Evolutionary conservation across 2,329 filamentous ascomycete genomes (phyloP).

Genomic region (Beauveria sp.): DNA sequence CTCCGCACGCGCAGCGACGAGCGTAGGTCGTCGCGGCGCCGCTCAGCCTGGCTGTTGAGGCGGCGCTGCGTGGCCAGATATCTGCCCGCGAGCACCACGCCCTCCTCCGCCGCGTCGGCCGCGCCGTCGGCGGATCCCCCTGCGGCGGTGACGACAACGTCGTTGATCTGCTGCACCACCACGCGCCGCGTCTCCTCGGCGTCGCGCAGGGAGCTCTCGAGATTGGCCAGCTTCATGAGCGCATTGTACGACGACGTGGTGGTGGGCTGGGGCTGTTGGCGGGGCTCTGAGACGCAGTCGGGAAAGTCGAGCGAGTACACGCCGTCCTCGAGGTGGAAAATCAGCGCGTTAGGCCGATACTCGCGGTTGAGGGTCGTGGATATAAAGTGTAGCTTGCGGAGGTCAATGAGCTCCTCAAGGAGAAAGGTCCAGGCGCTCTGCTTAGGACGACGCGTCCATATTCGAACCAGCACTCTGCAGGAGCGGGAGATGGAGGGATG

Average conservation of each 20-base stretch:
- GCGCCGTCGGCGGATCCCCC: slow-evolving; percentile 36
- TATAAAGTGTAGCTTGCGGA: slow-evolving; percentile 71
- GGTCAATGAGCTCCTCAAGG: slow-evolving; percentile 63
- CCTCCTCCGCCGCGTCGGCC: slow-evolving; percentile 42
- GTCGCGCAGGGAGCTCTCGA: slow-evolving; percentile 88
- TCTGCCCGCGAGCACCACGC: slow-evolving; percentile 38
- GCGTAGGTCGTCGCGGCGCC: slow-evolving; percentile 59
- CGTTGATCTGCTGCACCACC: slow-evolving; percentile 71
- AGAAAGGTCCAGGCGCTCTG: slow-evolving; percentile 51
- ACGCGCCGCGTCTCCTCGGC: slow-evolving; percentile 68
- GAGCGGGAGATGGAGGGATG: slow-evolving; percentile 58
- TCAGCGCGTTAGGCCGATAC: slow-evolving; percentile 71
- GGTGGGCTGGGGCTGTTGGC: slow-evolving; percentile 38
- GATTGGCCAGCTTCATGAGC: slow-evolving; percentile 78
- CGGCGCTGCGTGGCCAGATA: slow-evolving; percentile 59
- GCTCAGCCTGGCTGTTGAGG: slow-evolving; percentile 53
- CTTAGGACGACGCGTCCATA: slow-evolving; percentile 62
- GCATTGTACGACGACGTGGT: slow-evolving; percentile 78
- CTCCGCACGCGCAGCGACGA: slow-evolving; percentile 58
- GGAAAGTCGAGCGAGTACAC: slow-evolving; percentile 75
- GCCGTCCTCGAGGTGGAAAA: slow-evolving; percentile 81
- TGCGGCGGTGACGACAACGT: slow-evolving; percentile 40
- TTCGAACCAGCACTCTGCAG: slow-evolving; percentile 56
- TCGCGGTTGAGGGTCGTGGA: slow-evolving; percentile 62
- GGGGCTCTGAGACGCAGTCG: slow-evolving; percentile 33